phyloP scores from a whole-genome alignment of 805 yeast species.

The Saccharomycopsis oosterbeekiorum region DNA sequence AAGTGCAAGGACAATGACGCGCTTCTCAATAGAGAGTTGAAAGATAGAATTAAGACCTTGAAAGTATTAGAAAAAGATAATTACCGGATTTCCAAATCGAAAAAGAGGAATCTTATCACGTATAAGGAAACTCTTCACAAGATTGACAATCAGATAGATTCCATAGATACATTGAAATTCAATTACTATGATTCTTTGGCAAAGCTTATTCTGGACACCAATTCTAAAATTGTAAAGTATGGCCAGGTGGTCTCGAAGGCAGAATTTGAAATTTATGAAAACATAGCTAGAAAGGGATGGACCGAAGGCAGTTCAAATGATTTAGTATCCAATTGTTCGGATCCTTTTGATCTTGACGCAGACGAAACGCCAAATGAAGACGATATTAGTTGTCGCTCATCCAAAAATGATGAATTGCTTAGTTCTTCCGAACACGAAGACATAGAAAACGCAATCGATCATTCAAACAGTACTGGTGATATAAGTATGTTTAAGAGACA shows the following conservation, averaged over 20 bases:
- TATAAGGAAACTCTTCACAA: constrained; percentile 60
- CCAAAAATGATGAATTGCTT: background rate
- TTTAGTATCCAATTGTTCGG: constrained; percentile 52
- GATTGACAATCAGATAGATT: constrained; percentile 67
- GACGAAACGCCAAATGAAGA: constrained; percentile 9
- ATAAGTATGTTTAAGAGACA: background rate
- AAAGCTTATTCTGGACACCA: constrained; percentile 53
- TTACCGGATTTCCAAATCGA: constrained; percentile 45
- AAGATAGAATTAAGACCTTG: constrained; percentile 40
- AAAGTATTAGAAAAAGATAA: constrained; percentile 54
- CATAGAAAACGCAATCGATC: background rate
- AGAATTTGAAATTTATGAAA: constrained; percentile 72
- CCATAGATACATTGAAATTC: constrained; percentile 64
- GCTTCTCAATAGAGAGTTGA: constrained; percentile 44
- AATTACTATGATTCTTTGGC: constrained; percentile 61
- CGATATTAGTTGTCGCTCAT: background rate
- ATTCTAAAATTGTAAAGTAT: constrained; percentile 39
- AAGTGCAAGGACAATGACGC: constrained; percentile 40
- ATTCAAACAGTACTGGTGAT: background rate
- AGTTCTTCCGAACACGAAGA: background rate
- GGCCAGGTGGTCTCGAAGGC: constrained; percentile 64
- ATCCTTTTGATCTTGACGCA: constrained; percentile 40
- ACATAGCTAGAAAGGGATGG: constrained; percentile 78
- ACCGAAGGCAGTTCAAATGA: constrained; percentile 80
- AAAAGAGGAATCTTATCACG: constrained; percentile 53